A percentile compares a stretch with the other conserved stretches of the same genome.
phyloP scores from a whole-genome alignment of 139 green algal species.

The Desmodesmus armatus region DNA sequence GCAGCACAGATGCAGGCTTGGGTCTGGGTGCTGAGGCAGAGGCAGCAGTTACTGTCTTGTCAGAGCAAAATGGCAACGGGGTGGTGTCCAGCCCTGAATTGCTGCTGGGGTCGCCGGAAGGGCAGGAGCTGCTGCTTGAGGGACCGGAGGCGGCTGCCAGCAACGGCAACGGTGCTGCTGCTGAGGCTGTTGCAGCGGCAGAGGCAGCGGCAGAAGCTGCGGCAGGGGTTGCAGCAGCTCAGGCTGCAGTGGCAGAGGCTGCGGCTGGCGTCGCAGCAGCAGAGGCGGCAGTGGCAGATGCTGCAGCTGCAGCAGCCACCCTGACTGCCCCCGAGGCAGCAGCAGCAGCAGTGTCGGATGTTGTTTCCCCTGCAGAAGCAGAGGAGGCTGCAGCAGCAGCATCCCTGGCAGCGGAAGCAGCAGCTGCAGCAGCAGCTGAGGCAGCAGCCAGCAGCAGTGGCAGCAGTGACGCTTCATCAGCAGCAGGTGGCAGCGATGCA shows the following conservation, averaged over 20 bases:
- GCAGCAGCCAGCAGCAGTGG: not conserved
- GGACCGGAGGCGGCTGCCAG: too few relatives aligned
- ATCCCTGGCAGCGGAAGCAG: not conserved
- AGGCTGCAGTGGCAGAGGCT: not conserved
- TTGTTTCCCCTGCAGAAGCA: not conserved
- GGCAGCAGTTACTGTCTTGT: too few relatives aligned
- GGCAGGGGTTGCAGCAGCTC: not conserved
- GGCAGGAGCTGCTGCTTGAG: too few relatives aligned
- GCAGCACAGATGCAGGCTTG: too few relatives aligned
- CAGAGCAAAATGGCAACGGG: too few relatives aligned
- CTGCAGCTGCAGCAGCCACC: not conserved
- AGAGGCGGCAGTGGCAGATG: not conserved
- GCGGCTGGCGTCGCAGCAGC: not conserved
- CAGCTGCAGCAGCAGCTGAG: not conserved
- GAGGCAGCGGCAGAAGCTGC: constrained; percentile 9
- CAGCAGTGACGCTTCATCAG: not conserved
- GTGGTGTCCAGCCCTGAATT: too few relatives aligned
- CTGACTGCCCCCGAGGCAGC: not conserved
- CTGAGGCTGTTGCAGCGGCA: not conserved
- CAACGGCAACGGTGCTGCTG: too few relatives aligned
- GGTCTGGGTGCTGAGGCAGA: too few relatives aligned
- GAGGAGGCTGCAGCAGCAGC: not conserved
- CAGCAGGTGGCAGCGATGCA: not conserved
- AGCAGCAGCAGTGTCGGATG: not conserved
- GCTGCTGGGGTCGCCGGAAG: too few relatives aligned